These are phyloP conservation scores for Dipteronia sinensis DNA, from an alignment of 345 rosid species.

Conservation along the genomic window DNA sequence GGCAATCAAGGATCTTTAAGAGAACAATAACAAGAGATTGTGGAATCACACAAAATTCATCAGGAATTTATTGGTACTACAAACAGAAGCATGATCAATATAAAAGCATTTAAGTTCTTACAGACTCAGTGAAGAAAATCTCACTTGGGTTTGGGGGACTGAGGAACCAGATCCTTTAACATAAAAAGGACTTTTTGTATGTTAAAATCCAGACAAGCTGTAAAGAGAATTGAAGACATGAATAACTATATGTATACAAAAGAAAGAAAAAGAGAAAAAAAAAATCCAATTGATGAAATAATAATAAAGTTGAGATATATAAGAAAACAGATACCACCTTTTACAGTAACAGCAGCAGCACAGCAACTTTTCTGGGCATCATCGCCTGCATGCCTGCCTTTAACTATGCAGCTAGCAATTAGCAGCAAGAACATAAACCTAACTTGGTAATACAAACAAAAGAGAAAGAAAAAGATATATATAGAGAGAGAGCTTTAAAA, in stretches of 20 bases:
- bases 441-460: slow-evolving; percentile 39
- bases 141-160: neutral
- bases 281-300: slow-evolving; percentile 16
- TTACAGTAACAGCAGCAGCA: slow-evolving; percentile 25
- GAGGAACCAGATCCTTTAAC: neutral
- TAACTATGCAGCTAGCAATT: slow-evolving; percentile 38
- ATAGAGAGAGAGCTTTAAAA: slow-evolving; percentile 5
- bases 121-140: slow-evolving; percentile 12
- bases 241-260: slow-evolving; percentile 14
- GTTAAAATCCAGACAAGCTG: slow-evolving; percentile 31
- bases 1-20: neutral
- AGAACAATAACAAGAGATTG: neutral
- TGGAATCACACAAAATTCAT: neutral
- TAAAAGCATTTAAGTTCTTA: neutral
- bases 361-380: slow-evolving; percentile 51
- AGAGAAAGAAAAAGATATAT: slow-evolving; percentile 18
- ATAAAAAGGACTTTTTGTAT: slow-evolving; percentile 19
- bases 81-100: neutral
- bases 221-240: slow-evolving; percentile 18
- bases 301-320: slow-evolving; percentile 24
- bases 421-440: slow-evolving; percentile 36
- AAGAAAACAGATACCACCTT: slow-evolving; percentile 53
- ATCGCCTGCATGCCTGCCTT: slow-evolving; percentile 43
- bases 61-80: neutral
- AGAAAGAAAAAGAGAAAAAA: slow-evolving; percentile 14